Conservation (phyloP, 2,329 filamentous ascomycete species). For the Hypoxylon sp. region DNA sequence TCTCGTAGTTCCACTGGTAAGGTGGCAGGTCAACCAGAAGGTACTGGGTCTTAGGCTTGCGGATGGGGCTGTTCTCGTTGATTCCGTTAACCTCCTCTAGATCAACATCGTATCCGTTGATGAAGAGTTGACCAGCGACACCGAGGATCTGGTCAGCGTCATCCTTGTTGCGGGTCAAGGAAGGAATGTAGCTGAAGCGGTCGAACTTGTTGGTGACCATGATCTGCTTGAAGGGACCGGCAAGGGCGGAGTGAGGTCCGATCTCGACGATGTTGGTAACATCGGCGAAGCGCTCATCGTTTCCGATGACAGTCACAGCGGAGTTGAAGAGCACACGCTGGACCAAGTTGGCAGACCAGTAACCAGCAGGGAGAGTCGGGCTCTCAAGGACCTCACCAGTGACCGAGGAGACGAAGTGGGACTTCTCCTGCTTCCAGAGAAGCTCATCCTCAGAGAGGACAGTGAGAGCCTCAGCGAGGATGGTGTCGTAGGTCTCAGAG, state of each 20-base stretch:
- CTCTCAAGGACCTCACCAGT: constrained; percentile 13
- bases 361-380: constrained; percentile 27
- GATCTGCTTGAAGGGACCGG: constrained; percentile 49
- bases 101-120: constrained; percentile 37
- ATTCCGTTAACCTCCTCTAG: constrained; percentile 36
- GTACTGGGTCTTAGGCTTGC: constrained; percentile 29
- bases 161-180: constrained; percentile 37
- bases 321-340: constrained; percentile 44
- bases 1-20: constrained; percentile 44
- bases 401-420: constrained; percentile 21
- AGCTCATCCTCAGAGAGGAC: constrained; percentile 3
- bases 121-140: constrained; percentile 41
- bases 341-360: constrained; percentile 42
- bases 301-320: constrained; percentile 49
- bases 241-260: constrained; percentile 47
- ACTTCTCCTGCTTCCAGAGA: background rate
- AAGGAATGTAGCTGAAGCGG: constrained; percentile 23
- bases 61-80: constrained; percentile 4
- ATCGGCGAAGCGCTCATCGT: constrained; percentile 43
- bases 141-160: constrained; percentile 33
- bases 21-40: constrained; percentile 43
- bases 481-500: constrained; percentile 46
- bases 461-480: constrained; percentile 1
- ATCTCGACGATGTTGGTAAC: constrained; percentile 39
- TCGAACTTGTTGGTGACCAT: constrained; percentile 31